These are phyloP conservation scores for Thalia dealbata DNA, from an alignment of 176 grass and related monocot species.

Conservation along the genomic window DNA sequence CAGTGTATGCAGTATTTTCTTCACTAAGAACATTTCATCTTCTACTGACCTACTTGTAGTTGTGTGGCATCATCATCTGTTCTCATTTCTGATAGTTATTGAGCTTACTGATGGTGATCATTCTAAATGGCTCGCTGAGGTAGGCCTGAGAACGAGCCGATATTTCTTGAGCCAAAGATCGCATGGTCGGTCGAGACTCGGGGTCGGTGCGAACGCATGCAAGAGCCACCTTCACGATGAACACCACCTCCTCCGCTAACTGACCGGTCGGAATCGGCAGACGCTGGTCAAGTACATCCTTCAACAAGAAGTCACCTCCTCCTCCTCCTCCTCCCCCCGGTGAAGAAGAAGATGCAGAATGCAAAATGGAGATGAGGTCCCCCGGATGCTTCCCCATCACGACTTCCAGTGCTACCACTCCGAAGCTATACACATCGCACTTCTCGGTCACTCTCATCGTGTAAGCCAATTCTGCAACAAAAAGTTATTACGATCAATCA, in stretches of 20 bases:
- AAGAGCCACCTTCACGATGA: constrained; percentile 42
- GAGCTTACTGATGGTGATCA: constrained; percentile 37
- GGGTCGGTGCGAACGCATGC: constrained; percentile 45
- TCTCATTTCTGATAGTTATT: constrained; percentile 27
- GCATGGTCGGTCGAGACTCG: constrained; percentile 48
- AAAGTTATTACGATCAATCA: neutral
- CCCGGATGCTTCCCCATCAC: neutral
- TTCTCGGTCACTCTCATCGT: constrained; percentile 7
- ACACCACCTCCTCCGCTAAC: constrained; percentile 45
- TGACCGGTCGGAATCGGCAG: constrained; percentile 31
- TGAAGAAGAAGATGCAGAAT: neutral
- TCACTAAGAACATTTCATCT: no score
- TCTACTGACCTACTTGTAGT: no score
- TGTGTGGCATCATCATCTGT: no score
- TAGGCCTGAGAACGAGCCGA: constrained; percentile 41
- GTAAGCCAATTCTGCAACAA: constrained; percentile 6
- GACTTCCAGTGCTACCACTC: neutral
- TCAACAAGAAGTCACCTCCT: neutral
- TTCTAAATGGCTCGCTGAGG: constrained; percentile 36
- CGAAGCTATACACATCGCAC: constrained; percentile 3
- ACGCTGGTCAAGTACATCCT: constrained; percentile 6
- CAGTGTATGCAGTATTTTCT: no score
- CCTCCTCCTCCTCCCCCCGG: no score
- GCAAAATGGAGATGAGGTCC: constrained; percentile 5
- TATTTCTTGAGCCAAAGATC: constrained; percentile 55